Base-by-base conservation (phyloP, 768 basidiomycete genomes). In the Mycena chlorophos region DNA sequence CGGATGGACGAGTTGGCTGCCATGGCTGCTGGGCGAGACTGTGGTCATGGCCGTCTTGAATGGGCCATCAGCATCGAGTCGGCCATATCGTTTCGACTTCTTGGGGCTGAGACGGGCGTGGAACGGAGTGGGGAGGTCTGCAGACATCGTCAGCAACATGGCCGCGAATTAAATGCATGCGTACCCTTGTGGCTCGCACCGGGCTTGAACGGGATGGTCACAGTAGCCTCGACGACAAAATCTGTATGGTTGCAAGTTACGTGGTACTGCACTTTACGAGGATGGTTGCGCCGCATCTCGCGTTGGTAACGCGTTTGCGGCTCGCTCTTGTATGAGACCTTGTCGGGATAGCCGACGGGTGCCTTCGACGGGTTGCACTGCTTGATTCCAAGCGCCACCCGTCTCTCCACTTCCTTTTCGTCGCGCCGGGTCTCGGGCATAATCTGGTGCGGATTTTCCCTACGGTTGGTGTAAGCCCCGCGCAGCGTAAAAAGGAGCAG, bases 21-120 rank as follows among this genome's bases (percentile, higher is more conserved):
- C 69, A 54, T 88, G 87, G 2, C 65, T 57, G n/a, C 73, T 73
- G 1, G 89, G 89, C 5, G 63, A 55, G 12, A 81, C 72, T 1
- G 63, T 71, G 6, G 89, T 90, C 72, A 87, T 69, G 0, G 85
- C 84, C 29, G 88, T 90, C 30, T 75, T 77, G 65, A 91, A 91
- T 25, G 78, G 72, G 1, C 72, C 72, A 14, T 79, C 55, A 0
- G 69, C 76, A 58, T 82, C 78, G 37, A 89, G 66, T 37, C 89
- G 77, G 12, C 81, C 83, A 64, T 78, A 89, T 23, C 79, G 73
- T 10, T 10, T 13, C 5, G 14, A 3, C 25, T 30, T 84, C 13
- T 51, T 47, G 20, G 52, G 29, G 29, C 46, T 31, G 29, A 25
- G 43, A 22, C n/a, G 14, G 16, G 13, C 39, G 30, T 40, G 28